A percentile compares a stretch with the other conserved stretches of the same genome.
Conservation (phyloP, 768 basidiomycete species). For the Astraeus odoratus region DNA sequence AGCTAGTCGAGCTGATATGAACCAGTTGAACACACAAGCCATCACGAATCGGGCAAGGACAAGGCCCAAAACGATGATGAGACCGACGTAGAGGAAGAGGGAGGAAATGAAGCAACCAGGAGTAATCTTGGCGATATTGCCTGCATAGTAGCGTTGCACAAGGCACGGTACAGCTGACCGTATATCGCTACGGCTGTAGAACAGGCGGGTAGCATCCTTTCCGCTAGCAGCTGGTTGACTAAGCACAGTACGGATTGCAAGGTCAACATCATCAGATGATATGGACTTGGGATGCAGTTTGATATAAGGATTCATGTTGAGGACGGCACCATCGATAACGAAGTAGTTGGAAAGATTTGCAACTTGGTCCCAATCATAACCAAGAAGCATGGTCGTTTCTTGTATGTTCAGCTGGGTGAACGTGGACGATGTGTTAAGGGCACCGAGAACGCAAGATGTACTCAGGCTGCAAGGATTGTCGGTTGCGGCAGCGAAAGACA, state of each 20-base stretch:
- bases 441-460: slow-evolving; percentile 60
- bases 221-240: slow-evolving; percentile 47
- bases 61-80: slow-evolving; percentile 86
- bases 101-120: slow-evolving; percentile 92
- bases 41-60: slow-evolving; percentile 90
- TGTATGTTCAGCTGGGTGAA: slow-evolving; percentile 54
- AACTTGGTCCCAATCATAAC: slow-evolving; percentile 91
- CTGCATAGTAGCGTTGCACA: slow-evolving; percentile 79
- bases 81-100: slow-evolving; percentile 82
- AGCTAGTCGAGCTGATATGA: slow-evolving; percentile 76
- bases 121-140: slow-evolving; percentile 93
- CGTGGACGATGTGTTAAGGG: slow-evolving; percentile 50
- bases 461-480: slow-evolving; percentile 63
- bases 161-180: slow-evolving; percentile 73
- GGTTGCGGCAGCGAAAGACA: slow-evolving; percentile 60
- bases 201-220: slow-evolving; percentile 86
- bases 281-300: slow-evolving; percentile 61
- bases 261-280: slow-evolving; percentile 71
- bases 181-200: slow-evolving; percentile 64
- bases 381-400: slow-evolving; percentile 64
- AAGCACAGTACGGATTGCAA: slow-evolving; percentile 72
- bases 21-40: slow-evolving; percentile 98
- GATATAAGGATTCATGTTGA: slow-evolving; percentile 89
- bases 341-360: slow-evolving; percentile 64
- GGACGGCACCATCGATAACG: slow-evolving; percentile 88